These are phyloP conservation scores for Astrocystis sublimbata DNA, from an alignment of 495 filamentous ascomycete species.

Conservation along the genomic window DNA sequence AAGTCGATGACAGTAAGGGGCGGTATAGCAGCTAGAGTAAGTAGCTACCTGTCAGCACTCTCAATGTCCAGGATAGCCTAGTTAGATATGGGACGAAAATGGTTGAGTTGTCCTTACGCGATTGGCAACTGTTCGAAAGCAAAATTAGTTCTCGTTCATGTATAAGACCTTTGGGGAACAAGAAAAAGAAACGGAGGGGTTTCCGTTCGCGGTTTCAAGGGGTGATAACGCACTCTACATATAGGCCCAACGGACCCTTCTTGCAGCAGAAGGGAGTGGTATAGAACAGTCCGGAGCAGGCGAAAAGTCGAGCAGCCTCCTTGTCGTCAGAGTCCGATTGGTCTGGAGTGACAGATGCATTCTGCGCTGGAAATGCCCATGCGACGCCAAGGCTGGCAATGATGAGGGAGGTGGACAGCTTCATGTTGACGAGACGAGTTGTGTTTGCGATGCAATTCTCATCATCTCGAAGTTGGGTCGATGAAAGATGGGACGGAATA, in stretches of 20 bases:
- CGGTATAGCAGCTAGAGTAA: neutral
- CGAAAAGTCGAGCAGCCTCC: neutral
- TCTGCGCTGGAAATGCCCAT: conserved; percentile 5
- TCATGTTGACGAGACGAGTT: neutral
- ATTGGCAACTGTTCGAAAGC: neutral
- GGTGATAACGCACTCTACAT: neutral
- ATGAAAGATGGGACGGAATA: neutral
- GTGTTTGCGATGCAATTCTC: neutral
- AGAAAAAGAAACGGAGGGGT: neutral
- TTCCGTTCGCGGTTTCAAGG: neutral
- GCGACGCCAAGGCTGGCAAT: neutral
- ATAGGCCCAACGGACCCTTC: neutral
- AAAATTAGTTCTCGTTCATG: neutral
- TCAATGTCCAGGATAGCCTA: neutral
- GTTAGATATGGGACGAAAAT: neutral
- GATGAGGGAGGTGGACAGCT: neutral
- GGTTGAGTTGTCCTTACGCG: neutral
- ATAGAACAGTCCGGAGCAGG: neutral
- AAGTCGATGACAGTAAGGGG: neutral
- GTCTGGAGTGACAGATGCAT: neutral
- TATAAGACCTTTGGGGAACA: neutral
- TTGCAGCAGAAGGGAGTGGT: neutral
- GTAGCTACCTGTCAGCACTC: conserved; percentile 1
- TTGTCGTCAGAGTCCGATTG: neutral
- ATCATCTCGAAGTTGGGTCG: neutral